A percentile compares a stretch with the other conserved stretches of the same genome.
Conservation (phyloP, 2,329 filamentous ascomycete species). For the Botrytis sinoallii region DNA sequence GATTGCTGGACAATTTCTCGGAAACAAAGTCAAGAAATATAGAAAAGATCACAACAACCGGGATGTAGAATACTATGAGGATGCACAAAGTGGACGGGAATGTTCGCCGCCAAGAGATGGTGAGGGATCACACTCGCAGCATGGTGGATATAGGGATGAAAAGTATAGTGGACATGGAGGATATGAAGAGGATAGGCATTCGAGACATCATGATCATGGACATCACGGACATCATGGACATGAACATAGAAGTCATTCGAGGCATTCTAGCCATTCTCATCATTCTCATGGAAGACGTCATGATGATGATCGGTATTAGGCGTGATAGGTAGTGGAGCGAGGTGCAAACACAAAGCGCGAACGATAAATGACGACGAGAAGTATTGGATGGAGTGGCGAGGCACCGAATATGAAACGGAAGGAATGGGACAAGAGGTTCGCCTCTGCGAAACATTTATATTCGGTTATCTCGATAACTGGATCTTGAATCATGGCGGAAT, state of each 20-base stretch:
- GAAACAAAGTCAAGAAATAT: slow-evolving; percentile 14
- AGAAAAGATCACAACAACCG: slow-evolving; percentile 11
- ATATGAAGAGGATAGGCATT: slow-evolving; percentile 12
- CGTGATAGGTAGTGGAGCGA: background rate
- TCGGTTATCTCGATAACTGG: background rate
- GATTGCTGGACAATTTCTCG: slow-evolving; percentile 2
- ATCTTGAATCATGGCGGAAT: background rate
- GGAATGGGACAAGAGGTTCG: background rate
- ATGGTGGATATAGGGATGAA: slow-evolving; percentile 3
- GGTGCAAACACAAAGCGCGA: background rate
- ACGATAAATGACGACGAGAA: background rate
- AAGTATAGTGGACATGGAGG: slow-evolving; percentile 7
- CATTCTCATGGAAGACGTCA: slow-evolving; percentile 3
- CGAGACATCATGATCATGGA: background rate
- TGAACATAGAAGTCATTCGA: slow-evolving; percentile 7
- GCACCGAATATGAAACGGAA: background rate
- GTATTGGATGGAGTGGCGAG: background rate
- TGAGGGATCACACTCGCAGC: background rate
- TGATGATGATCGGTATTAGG: slow-evolving; percentile 9
- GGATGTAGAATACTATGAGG: slow-evolving; percentile 13
- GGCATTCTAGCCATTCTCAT: slow-evolving; percentile 6
- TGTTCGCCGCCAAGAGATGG: slow-evolving; percentile 9
- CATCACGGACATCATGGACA: background rate
- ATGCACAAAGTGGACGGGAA: background rate
- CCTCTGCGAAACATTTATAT: background rate